phyloP scores from a whole-genome alignment of 2,329 filamentous ascomycete genomes.

The Hirsutella thompsonii region DNA sequence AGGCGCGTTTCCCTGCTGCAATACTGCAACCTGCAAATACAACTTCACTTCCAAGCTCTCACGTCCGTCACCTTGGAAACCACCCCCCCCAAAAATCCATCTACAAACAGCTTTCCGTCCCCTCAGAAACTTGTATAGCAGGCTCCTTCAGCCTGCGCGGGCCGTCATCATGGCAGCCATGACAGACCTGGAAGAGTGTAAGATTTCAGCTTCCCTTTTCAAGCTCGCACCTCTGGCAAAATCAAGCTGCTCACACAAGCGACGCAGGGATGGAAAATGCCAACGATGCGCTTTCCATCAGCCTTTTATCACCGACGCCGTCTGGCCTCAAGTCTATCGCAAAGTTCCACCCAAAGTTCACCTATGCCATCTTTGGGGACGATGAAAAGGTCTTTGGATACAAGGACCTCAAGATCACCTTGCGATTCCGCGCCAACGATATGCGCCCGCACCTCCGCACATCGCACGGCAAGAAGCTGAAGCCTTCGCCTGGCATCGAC shows the following conservation, averaged over 20 bases:
- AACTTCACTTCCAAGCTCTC: too few species aligned
- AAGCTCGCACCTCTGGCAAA: not conserved
- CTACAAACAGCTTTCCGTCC: too few species aligned
- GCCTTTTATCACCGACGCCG: conserved; percentile 38
- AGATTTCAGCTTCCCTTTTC: too few species aligned
- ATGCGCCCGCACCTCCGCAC: conserved; percentile 66
- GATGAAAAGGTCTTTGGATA: conserved; percentile 88
- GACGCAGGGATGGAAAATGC: conserved; percentile 43
- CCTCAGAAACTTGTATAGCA: too few species aligned
- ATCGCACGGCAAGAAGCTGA: conserved; percentile 59
- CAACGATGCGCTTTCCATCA: conserved; percentile 50
- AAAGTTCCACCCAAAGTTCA: conserved; percentile 74
- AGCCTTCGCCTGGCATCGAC: conserved; percentile 47
- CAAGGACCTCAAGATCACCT: conserved; percentile 61
- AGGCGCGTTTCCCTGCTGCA: conserved; percentile 4
- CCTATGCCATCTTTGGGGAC: conserved; percentile 88
- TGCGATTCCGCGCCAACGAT: conserved; percentile 57
- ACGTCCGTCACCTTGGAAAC: too few species aligned
- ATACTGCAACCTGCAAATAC: too few species aligned
- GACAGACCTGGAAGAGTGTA: conserved; percentile 20
- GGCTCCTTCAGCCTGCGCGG: too few species aligned
- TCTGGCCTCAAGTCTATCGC: conserved; percentile 42
- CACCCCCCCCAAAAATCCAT: too few species aligned
- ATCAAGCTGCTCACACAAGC: not conserved
- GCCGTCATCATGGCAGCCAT: conserved; percentile 16